Evolutionary conservation across 1,284 basidiomycete species (phyloP), one percentile per base, ranked within the genome.

Genomic region (Schizopora paradoxa): DNA sequence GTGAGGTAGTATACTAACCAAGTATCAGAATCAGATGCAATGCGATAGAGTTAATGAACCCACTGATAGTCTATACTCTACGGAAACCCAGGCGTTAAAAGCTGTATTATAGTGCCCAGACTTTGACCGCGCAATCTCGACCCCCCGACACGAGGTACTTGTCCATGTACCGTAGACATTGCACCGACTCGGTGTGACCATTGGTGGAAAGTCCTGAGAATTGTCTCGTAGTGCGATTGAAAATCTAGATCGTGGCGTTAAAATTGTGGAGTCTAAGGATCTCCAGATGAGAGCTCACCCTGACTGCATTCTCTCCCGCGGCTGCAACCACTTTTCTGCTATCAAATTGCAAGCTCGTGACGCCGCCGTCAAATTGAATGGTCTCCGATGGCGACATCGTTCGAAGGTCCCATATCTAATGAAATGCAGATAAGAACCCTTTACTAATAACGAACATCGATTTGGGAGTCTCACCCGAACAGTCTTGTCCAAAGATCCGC

Each of bases 261-360:
- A 35, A 16, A 8, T 10, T 40, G 7, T 19, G 16, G 11, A 46
- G 29, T 23, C 18, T 26, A 40, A 34, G 40, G 6, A 42, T 10
- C 33, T 26, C 33, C 5, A 40, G 26, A 41, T 27, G 36, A 34
- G 16, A 16, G 49, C 68, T 54, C 55, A 93, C 91, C 76, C 94
- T 92, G 55, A 94, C 72, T 5, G 87, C 90, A 56, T 94, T 95
- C 66, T 97, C 92, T 13, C 94, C 93, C 14, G 87, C 79, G n/a
- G 93, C 92, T 5, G 92, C 85, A 33, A 98, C 75, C 39, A 99
- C 85, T 68, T 98, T 98, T 41, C 96, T 76, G 32, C 82, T 86
- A 66, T 99, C 91, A 61, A 99, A 99, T 63, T 99, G 96, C 34
- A 99, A 69, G 16, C 81, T 81, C 1, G 92, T 96, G 31, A 99